Evolutionary conservation across 176 grass and related monocot species (phyloP).

Genomic region (Aegilops speltoides): DNA sequence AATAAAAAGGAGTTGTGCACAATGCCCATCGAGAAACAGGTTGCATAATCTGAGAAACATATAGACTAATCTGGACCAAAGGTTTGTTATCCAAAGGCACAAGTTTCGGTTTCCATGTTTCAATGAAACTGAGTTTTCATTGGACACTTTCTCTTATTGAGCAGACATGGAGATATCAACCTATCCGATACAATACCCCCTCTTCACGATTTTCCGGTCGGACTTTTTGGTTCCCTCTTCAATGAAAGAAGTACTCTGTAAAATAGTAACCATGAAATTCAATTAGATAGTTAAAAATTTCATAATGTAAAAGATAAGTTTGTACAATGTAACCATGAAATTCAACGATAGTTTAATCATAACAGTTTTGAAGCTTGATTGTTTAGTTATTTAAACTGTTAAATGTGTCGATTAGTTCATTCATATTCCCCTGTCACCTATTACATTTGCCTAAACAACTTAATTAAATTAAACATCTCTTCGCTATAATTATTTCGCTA

Average conservation of each 20-base stretch:
- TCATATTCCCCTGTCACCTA: background rate
- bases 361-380: background rate
- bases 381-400: background rate
- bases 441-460: background rate
- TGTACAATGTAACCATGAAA: background rate
- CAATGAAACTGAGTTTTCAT: no score
- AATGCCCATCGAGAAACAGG: no score
- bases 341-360: background rate
- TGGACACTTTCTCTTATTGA: constrained; percentile 33
- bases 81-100: no score
- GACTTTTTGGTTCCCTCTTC: background rate
- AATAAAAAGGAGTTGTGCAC: no score
- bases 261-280: no score
- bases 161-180: constrained; percentile 68
- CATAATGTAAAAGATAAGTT: background rate
- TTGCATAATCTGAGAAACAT: no score
- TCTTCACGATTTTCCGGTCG: constrained; percentile 30
- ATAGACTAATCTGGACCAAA: no score
- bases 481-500: background rate
- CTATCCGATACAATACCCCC: constrained; percentile 79
- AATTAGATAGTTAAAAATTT: no score
- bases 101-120: no score
- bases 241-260: background rate
- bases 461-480: no score
- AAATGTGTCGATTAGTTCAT: background rate